phyloP scores from a whole-genome alignment of 352 stramenopile genomes.

The Pythium scleroteichum region DNA sequence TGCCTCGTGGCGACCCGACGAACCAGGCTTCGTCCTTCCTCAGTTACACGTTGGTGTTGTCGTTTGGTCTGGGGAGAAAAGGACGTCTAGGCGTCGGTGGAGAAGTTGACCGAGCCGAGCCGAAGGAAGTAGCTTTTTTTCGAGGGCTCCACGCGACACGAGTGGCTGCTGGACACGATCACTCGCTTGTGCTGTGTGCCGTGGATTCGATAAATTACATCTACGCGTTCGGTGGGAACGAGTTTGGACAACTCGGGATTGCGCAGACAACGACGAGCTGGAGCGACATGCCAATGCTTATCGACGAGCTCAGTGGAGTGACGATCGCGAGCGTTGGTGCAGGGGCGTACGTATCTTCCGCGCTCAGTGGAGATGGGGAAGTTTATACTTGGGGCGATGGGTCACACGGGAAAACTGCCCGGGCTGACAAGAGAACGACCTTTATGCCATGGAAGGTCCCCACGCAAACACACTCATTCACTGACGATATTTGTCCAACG shows the following conservation, averaged over 20 bases:
- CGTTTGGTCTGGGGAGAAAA: conserved; percentile 42
- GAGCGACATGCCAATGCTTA: conserved; percentile 56
- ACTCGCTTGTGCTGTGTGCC: conserved; percentile 63
- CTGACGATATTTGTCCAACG: background rate
- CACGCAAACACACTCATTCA: conserved; percentile 6
- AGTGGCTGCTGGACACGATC: conserved; percentile 56
- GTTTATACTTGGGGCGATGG: conserved; percentile 74
- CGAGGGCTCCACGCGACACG: conserved; percentile 45
- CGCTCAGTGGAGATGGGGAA: conserved; percentile 57
- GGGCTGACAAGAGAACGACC: conserved; percentile 42
- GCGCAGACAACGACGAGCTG: conserved; percentile 30
- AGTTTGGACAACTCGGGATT: conserved; percentile 62
- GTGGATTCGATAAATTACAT: conserved; percentile 44
- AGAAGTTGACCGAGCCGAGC: conserved; percentile 24
- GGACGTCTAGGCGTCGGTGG: conserved; percentile 69
- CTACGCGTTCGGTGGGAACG: conserved; percentile 76
- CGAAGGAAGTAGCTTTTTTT: conserved; percentile 61
- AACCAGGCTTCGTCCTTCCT: background rate
- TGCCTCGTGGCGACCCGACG: conserved; percentile 1
- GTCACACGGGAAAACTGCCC: conserved; percentile 45
- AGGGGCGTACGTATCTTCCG: conserved; percentile 54
- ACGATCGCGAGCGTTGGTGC: conserved; percentile 42
- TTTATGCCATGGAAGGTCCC: conserved; percentile 68
- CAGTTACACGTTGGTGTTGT: conserved; percentile 45
- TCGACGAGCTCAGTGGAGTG: conserved; percentile 50